Conservation (phyloP, 2,329 filamentous ascomycete species). For the Venturia oleaginea region DNA sequence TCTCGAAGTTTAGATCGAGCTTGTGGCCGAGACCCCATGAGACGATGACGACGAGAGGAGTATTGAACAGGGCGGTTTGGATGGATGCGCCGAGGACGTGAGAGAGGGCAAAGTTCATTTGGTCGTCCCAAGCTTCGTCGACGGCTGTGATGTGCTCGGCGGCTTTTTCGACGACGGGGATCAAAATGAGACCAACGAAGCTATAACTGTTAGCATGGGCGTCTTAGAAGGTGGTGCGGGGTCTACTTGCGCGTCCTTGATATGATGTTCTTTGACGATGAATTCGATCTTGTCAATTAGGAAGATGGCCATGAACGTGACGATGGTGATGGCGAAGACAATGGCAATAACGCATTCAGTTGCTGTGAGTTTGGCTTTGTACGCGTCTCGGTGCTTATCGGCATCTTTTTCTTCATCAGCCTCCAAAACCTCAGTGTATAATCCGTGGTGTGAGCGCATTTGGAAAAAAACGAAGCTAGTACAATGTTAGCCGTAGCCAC, state of each 20-base stretch:
- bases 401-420: constrained; percentile 59
- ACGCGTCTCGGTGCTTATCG: constrained; percentile 51
- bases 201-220: constrained; percentile 32
- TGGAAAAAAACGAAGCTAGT: constrained; percentile 57
- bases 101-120: constrained; percentile 76
- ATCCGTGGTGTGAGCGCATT: constrained; percentile 62
- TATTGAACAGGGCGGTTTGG: constrained; percentile 83
- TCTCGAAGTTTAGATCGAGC: constrained; percentile 77
- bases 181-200: constrained; percentile 64
- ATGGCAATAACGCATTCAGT: constrained; percentile 63
- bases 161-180: constrained; percentile 76
- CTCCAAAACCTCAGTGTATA: constrained; percentile 68
- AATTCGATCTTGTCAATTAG: constrained; percentile 65
- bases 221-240: not conserved
- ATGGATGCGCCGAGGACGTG: constrained; percentile 82
- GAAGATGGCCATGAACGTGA: constrained; percentile 64
- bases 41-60: constrained; percentile 71
- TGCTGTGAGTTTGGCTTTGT: constrained; percentile 62
- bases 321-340: constrained; percentile 54
- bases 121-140: constrained; percentile 75
- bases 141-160: constrained; percentile 78
- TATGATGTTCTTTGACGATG: constrained; percentile 43
- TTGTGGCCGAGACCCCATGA: constrained; percentile 65
- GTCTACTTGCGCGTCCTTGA: constrained; percentile 27
- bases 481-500: not conserved